Conservation (phyloP, 2,329 filamentous ascomycete species). For the Magnaporthales sp. region DNA sequence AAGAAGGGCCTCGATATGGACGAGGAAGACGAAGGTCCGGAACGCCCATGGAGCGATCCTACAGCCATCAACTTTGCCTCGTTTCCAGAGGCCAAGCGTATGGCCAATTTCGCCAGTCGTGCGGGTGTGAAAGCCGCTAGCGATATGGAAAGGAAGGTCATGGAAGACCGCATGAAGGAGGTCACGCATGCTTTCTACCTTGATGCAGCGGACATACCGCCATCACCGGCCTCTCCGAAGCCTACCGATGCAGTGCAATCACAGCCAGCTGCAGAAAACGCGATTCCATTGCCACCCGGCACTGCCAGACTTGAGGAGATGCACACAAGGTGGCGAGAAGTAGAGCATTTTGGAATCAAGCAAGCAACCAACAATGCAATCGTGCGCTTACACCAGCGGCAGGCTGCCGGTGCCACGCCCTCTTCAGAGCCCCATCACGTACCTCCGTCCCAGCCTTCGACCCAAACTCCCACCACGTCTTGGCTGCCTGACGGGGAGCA, state of each 20-base stretch:
- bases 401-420: neutral
- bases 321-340: constrained; percentile 39
- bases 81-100: constrained; percentile 35
- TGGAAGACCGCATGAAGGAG: constrained; percentile 49
- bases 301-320: constrained; percentile 37
- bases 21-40: constrained; percentile 45
- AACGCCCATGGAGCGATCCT: constrained; percentile 44
- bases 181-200: constrained; percentile 51
- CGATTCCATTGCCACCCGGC: constrained; percentile 25
- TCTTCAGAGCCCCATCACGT: neutral
- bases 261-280: constrained; percentile 15
- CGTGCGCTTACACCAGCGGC: constrained; percentile 1
- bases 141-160: constrained; percentile 47
- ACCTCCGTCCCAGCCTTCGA: constrained; percentile 2
- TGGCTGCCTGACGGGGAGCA: constrained; percentile 29
- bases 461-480: constrained; percentile 6
- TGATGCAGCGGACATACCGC: constrained; percentile 43
- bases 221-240: constrained; percentile 44
- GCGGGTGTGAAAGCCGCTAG: constrained; percentile 42
- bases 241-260: constrained; percentile 17
- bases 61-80: constrained; percentile 35
- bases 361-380: constrained; percentile 15
- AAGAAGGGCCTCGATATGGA: constrained; percentile 29
- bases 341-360: constrained; percentile 14
- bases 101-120: constrained; percentile 42